Evolutionary conservation across 2,329 filamentous ascomycete species (phyloP).

Genomic region (Trichoderma brevicompactum): DNA sequence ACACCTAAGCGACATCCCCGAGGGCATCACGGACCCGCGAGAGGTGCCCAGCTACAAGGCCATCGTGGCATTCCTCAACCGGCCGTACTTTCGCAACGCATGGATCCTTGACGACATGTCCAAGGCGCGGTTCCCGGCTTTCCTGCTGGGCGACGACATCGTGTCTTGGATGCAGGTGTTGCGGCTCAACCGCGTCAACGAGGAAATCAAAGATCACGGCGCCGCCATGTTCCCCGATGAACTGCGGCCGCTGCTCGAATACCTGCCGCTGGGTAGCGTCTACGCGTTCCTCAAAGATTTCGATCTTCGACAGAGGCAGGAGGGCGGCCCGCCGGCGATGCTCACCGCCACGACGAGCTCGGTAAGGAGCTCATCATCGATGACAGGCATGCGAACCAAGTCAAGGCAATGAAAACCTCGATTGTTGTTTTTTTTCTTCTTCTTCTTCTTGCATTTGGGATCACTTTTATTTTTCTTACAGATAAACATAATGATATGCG

Average conservation of each 20-base stretch:
- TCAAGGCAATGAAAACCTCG: constrained; percentile 10
- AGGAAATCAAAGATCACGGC: constrained; percentile 43
- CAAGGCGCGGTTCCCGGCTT: constrained; percentile 40
- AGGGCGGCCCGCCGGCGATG: constrained; percentile 23
- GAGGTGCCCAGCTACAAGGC: constrained; percentile 35
- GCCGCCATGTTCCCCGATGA: constrained; percentile 40
- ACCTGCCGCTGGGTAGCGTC: constrained; percentile 32
- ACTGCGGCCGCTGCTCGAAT: constrained; percentile 32
- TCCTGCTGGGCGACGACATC: constrained; percentile 43
- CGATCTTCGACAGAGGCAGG: constrained; percentile 27
- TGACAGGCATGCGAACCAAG: constrained; percentile 19
- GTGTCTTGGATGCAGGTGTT: constrained; percentile 45
- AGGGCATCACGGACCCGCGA: constrained; percentile 34
- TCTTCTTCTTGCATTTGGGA: neutral
- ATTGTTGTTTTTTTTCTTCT: neutral
- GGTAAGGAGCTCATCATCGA: constrained; percentile 9
- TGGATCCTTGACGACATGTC: constrained; percentile 47
- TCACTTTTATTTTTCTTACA: too few relatives aligned
- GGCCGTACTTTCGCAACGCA: constrained; percentile 43
- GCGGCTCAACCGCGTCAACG: constrained; percentile 41
- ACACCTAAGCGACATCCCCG: constrained; percentile 34
- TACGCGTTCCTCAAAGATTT: constrained; percentile 31
- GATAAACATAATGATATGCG: neutral
- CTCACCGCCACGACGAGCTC: constrained; percentile 19
- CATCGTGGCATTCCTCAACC: constrained; percentile 38